Conservation (phyloP, 306 rosid genomes). For the Oxytropis ochrocephala region DNA sequence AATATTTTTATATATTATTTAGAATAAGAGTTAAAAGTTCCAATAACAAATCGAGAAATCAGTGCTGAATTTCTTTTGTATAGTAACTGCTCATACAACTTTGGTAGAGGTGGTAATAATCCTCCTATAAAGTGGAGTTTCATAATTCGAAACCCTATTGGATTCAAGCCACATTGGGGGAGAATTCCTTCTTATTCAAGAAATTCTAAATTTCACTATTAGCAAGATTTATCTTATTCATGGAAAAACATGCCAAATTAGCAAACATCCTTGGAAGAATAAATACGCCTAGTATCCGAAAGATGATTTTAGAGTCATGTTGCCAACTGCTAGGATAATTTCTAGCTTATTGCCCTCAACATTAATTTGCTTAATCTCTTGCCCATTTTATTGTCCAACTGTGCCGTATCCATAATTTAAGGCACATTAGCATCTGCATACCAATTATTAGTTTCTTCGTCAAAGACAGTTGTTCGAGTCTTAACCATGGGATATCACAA, state of each 20-base stretch:
- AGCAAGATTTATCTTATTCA: slow-evolving; percentile 8
- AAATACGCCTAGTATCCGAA: slow-evolving; percentile 4
- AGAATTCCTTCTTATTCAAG: neutral
- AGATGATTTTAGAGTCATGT: neutral
- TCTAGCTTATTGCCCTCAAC: slow-evolving; percentile 18
- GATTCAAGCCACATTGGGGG: neutral
- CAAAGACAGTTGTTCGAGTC: neutral
- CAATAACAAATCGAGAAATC: neutral
- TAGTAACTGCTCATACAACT: neutral
- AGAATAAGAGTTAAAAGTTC: neutral
- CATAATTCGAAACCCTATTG: neutral
- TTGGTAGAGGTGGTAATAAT: neutral
- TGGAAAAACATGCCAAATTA: neutral
- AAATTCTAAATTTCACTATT: neutral
- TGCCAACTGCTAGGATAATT: slow-evolving; percentile 1
- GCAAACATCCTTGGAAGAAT: neutral
- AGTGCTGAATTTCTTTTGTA: neutral
- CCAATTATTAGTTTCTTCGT: slow-evolving; percentile 16
- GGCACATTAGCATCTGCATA: slow-evolving; percentile 13
- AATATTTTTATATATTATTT: too few species aligned
- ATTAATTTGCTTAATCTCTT: slow-evolving; percentile 10
- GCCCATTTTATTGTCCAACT: slow-evolving; percentile 19
- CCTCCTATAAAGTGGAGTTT: neutral
- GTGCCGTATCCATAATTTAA: slow-evolving; percentile 8
- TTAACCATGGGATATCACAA: slow-evolving; percentile 16